Percentiles rank a stretch among this genome's conserved stretches.
These are phyloP conservation scores for Rhytidhysteron rufulum DNA, from an alignment of 2,329 filamentous ascomycete genomes.

Conservation along the genomic window DNA sequence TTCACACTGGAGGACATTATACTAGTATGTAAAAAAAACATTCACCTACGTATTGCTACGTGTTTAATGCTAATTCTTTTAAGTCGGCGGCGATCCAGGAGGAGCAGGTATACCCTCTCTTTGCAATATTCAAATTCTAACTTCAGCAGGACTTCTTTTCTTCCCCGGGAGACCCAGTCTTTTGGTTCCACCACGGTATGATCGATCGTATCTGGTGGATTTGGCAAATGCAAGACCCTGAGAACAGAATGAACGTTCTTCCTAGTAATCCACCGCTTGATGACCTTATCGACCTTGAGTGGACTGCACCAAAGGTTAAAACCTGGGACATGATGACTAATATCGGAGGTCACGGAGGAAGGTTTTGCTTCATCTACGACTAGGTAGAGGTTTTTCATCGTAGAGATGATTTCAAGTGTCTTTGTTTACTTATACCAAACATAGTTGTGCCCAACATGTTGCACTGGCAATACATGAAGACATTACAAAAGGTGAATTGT, in stretches of 20 bases:
- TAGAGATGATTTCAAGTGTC: too few relatives aligned
- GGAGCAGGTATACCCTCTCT: slow-evolving; percentile 14
- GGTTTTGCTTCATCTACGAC: slow-evolving; percentile 24
- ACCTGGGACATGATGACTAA: slow-evolving; percentile 18
- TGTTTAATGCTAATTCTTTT: too few relatives aligned
- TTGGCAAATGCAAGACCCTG: slow-evolving; percentile 45
- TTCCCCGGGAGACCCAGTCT: slow-evolving; percentile 44
- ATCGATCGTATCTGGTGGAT: slow-evolving; percentile 48
- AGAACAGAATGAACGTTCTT: slow-evolving; percentile 19
- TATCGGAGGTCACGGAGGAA: slow-evolving; percentile 16
- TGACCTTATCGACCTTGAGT: slow-evolving; percentile 19
- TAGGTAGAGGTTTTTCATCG: too few relatives aligned
- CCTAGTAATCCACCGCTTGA: slow-evolving; percentile 15
- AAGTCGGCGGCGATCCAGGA: slow-evolving; percentile 20
- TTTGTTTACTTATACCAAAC: too few relatives aligned
- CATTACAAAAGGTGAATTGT: too few relatives aligned
- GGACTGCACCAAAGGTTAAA: slow-evolving; percentile 13
- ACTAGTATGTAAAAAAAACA: too few relatives aligned
- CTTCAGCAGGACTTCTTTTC: slow-evolving; percentile 42
- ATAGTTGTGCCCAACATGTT: too few relatives aligned
- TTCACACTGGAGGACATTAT: slow-evolving; percentile 41
- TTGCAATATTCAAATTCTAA: slow-evolving; percentile 8
- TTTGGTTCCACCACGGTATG: slow-evolving; percentile 47
- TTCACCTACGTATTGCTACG: too few relatives aligned
- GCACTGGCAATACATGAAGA: too few relatives aligned